Conservation (phyloP, 2,329 filamentous ascomycete species). For the Coleophoma crateriformis region DNA sequence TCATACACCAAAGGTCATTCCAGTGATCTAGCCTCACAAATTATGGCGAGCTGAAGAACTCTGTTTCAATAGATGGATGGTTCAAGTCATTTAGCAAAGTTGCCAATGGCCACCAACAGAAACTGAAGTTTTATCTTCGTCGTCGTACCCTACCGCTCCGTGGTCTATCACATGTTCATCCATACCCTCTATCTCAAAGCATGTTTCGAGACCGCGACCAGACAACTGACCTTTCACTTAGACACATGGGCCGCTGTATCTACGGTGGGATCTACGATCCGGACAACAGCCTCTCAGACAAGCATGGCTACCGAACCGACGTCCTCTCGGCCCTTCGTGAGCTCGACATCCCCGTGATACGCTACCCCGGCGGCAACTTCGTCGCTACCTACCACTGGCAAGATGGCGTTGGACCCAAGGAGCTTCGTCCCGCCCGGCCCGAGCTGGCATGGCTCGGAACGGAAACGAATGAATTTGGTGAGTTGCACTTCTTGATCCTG, state of each 20-base stretch:
- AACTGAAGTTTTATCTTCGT: not conserved
- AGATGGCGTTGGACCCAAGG: conserved; percentile 71
- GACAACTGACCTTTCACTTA: conserved; percentile 24
- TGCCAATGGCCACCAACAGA: not conserved
- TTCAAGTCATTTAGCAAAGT: no score
- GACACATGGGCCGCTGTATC: conserved; percentile 85
- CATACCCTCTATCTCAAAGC: no score
- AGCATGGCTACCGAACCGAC: conserved; percentile 72
- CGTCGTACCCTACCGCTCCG: no score
- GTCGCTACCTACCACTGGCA: conserved; percentile 82
- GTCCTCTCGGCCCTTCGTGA: conserved; percentile 70
- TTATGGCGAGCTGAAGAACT: no score
- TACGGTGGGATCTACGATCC: conserved; percentile 84
- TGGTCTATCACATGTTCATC: no score
- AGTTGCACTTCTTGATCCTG: not conserved
- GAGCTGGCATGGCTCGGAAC: conserved; percentile 76
- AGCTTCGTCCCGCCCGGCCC: conserved; percentile 55
- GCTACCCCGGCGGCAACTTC: conserved; percentile 83
- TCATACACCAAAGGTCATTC: no score
- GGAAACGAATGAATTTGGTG: conserved; percentile 72
- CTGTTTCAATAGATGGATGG: no score
- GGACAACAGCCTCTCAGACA: conserved; percentile 64
- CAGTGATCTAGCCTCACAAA: no score
- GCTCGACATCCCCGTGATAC: conserved; percentile 68
- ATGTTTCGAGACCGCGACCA: no score